Base-by-base conservation (phyloP, 1,139 yeast species). In the Taiozyma sp. region DNA sequence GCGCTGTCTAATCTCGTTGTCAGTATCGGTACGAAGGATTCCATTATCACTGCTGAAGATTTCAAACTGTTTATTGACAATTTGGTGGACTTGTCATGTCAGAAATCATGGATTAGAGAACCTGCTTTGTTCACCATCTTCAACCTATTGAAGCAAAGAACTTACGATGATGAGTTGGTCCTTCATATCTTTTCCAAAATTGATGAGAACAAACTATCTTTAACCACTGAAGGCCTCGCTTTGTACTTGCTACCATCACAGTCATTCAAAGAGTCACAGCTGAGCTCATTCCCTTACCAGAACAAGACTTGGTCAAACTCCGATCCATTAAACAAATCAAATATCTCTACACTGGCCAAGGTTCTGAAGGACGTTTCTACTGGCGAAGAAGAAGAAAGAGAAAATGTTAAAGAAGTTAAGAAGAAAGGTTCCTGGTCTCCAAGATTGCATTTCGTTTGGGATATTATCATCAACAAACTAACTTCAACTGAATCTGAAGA, bases 81-180 rank as follows among this genome's bases (percentile, higher is more conserved):
- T 38, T 64, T 87, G 42, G 67, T 88, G n/a, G 80, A 78, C 27
- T 72, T 92, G 53, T 79, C 96, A 0, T 66, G 73, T 29, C 61
- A 71, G 34, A 92, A 92, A 66, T 79, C 90, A 3, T 92, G 98
- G 98, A 78, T 92, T 45, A 74, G 96, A 54, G 97, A 92, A 68
- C 81, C 96, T 6, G 78, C 91, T 44, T 74, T 88, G 57, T 87
- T 77, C 63, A 84, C 96, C 1, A 72, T 92, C 48, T 81, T 80
- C 58, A 83, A 80, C 50, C 75, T 86, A 12, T 54, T 81, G 8
- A 60, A 65, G 28, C 62, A 67, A 41, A 57, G 74, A 14, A 54
- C 55, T 3, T 56, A 65, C 27, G 54, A 59, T 10, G 50, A 48
- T 7, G 54, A 55, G 3, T 28, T 52, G 19, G 29, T 53, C 2